Evolutionary conservation across 805 yeast species (phyloP), one percentile per base, ranked within the genome.

Genomic region (Ogataea trehalophila): DNA sequence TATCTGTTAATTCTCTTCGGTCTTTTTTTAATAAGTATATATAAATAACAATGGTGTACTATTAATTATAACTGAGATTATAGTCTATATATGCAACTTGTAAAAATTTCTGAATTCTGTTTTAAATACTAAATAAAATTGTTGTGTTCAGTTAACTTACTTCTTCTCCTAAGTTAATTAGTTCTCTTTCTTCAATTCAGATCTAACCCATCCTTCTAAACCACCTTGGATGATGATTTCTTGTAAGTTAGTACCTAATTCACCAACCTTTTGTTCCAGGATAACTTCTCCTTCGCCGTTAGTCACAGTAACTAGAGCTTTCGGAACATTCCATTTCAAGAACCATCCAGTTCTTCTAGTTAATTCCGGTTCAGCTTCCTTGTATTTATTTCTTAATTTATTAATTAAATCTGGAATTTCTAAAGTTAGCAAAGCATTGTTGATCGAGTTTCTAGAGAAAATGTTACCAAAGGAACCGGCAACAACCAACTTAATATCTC

Each of bases 381-480:
- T 62, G 68, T 81, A 91, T 58, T 76, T 77, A 47, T 78, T 82
- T 65, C 99, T 80, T 59, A 94, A 75, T 70, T 80, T 73, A 60
- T 81, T 74, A 61, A 94, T 84, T 61, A 94, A 76, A 15, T 82
- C 85, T 37, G 99, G 99, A 51, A 94, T 86, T 69, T 94, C 98
- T 57, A 94, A 76, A 2, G 98, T 92, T 61, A 94, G 73, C 49
- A 94, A 75, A 1, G 99, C 99, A 66, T 94, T 94, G 76, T 94
- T 94, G 69, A 95, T 94, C 48, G 96, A 83, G 74, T 94, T 94
- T 73, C 99, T 81, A 47, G 91, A 85, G 71, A 94, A 94, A 59
- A 92, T 94, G 73, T 94, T 95, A 61, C 97, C 96, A 63, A 94
- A 94, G 1, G 98, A 92, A 33, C 99, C 99, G 14, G 97, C 87